Conservation (phyloP, 495 filamentous ascomycete genomes). For the Bombardia bombarda region DNA sequence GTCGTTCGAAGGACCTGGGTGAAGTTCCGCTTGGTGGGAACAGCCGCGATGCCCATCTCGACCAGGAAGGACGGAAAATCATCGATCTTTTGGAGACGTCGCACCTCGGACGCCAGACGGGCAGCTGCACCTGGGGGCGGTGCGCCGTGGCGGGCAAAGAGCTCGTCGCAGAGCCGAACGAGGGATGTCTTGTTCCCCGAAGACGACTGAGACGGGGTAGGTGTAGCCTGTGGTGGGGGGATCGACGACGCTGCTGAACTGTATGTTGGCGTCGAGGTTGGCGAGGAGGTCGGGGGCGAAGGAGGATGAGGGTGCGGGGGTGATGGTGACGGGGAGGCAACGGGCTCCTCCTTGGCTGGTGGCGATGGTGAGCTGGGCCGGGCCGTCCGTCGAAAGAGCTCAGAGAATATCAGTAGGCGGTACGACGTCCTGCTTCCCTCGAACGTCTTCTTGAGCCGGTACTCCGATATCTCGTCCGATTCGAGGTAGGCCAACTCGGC, state of each 20-base stretch:
- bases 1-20: slow-evolving; percentile 29
- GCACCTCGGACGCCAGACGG: slow-evolving; percentile 31
- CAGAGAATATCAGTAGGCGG: slow-evolving; percentile 45
- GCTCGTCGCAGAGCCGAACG: slow-evolving; percentile 35
- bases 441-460: slow-evolving; percentile 42
- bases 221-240: too few relatives aligned
- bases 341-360: slow-evolving; percentile 7
- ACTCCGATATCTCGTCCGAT: slow-evolving; percentile 26
- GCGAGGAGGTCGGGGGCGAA: too few relatives aligned
- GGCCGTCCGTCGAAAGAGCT: slow-evolving; percentile 39
- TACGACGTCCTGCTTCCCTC: slow-evolving; percentile 40
- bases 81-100: slow-evolving; percentile 33
- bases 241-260: too few relatives aligned
- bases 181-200: too few relatives aligned
- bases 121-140: slow-evolving; percentile 35
- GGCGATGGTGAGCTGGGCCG: slow-evolving; percentile 27
- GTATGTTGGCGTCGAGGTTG: too few relatives aligned
- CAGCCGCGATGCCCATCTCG: slow-evolving; percentile 34
- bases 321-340: too few relatives aligned
- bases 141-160: slow-evolving; percentile 41
- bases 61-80: slow-evolving; percentile 35
- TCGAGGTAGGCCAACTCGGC: slow-evolving; percentile 42
- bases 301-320: too few relatives aligned
- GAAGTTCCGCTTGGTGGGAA: slow-evolving; percentile 22
- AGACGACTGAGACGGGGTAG: too few relatives aligned